A percentile compares a stretch with the other conserved stretches of the same genome.
Evolutionary conservation across 495 filamentous ascomycete genomes (phyloP).

Genomic region (Elaphomyces granulatus): DNA sequence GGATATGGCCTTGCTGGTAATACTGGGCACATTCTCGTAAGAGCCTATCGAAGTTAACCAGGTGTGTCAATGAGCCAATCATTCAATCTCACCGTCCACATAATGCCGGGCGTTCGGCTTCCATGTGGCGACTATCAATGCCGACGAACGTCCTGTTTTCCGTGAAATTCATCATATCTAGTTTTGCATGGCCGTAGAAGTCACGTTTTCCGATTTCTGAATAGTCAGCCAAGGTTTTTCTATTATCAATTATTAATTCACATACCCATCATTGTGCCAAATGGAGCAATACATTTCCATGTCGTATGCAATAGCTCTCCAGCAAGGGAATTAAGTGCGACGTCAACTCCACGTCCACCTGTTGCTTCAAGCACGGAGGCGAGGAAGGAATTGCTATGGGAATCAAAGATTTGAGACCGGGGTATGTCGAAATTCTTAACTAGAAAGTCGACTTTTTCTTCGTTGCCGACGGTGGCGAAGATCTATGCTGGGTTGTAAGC

Average conservation of each 20-base stretch:
- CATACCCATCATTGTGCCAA: conserved; percentile 27
- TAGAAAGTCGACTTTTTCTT: conserved; percentile 27
- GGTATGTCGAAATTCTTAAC: conserved; percentile 19
- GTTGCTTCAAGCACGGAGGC: conserved; percentile 31
- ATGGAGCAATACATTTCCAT: conserved; percentile 29
- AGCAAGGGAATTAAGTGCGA: conserved; percentile 29
- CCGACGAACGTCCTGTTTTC: conserved; percentile 20
- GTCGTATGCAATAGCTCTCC: conserved; percentile 19
- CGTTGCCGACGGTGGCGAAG: conserved; percentile 12
- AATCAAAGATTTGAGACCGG: conserved; percentile 34
- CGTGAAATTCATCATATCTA: conserved; percentile 23
- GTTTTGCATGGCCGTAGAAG: conserved; percentile 8
- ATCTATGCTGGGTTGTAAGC: conserved; percentile 12
- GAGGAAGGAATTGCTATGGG: conserved; percentile 28
- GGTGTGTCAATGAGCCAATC: too few species aligned
- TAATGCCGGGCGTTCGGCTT: too few species aligned
- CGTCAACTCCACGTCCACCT: conserved; percentile 30
- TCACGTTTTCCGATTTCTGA: conserved; percentile 28
- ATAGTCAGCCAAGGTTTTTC: too few species aligned
- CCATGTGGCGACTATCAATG: too few species aligned
- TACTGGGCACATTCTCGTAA: conserved; percentile 17
- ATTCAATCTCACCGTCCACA: too few species aligned
- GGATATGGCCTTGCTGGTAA: conserved; percentile 13
- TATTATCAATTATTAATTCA: too few species aligned
- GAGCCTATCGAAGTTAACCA: conserved; percentile 13